These are phyloP conservation scores for Corniculantispora saksenae DNA, from an alignment of 2,329 filamentous ascomycete genomes.

Conservation along the genomic window DNA sequence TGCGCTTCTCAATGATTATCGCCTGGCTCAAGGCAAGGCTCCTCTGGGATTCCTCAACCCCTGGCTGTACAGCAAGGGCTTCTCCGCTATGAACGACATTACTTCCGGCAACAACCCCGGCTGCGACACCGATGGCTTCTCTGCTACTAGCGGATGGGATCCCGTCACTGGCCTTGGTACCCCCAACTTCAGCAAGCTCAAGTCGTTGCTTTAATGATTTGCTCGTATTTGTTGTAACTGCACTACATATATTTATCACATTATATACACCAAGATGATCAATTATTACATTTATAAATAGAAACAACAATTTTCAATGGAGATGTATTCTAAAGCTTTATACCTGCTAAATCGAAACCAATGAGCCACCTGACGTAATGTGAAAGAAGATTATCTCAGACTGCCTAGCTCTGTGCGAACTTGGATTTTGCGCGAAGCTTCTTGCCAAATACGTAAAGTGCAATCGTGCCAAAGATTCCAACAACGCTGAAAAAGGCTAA, in stretches of 20 bases:
- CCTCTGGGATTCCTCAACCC: constrained; percentile 49
- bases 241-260: no score
- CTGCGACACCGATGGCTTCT: constrained; percentile 30
- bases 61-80: constrained; percentile 36
- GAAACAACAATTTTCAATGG: no score
- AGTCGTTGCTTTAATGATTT: constrained; percentile 8
- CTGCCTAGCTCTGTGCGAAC: constrained; percentile 8
- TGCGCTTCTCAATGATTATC: constrained; percentile 45
- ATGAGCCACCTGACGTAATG: no score
- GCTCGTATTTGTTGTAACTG: no score
- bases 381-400: not conserved
- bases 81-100: constrained; percentile 40
- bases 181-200: constrained; percentile 15
- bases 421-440: not conserved
- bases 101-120: constrained; percentile 40
- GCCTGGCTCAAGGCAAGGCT: constrained; percentile 34
- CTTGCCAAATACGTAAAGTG: constrained; percentile 19
- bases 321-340: no score
- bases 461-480: constrained; percentile 20
- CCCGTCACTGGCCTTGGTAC: no score
- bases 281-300: no score
- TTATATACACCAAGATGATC: no score
- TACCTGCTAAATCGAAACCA: no score
- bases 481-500: constrained; percentile 22
- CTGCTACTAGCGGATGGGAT: constrained; percentile 25